phyloP scores from a whole-genome alignment of 305 asterid species.

The Striga hermonthica region DNA sequence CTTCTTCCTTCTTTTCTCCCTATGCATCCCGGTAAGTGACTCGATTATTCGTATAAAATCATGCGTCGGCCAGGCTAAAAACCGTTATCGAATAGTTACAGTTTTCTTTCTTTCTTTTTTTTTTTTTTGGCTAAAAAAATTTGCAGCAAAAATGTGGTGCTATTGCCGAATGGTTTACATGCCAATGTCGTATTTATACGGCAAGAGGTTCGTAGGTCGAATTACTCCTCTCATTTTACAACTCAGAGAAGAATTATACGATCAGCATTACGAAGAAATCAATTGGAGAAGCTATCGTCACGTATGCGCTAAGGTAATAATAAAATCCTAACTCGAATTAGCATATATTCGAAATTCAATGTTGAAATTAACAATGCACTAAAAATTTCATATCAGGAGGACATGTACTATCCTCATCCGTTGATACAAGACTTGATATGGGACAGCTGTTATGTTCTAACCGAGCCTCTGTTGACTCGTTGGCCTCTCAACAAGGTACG shows the following conservation, averaged over 20 bases:
- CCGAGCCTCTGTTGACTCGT: conserved; percentile 64
- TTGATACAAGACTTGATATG: conserved; percentile 60
- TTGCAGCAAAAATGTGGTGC: conserved; percentile 78
- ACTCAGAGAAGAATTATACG: conserved; percentile 59
- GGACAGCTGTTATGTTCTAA: conserved; percentile 54
- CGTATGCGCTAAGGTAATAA: conserved; percentile 62
- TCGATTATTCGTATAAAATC: background rate
- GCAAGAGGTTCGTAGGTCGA: conserved; percentile 67
- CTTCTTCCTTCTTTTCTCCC: conserved; percentile 75
- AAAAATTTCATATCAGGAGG: conserved; percentile 46
- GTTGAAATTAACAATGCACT: background rate
- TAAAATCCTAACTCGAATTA: background rate
- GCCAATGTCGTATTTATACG: conserved; percentile 79
- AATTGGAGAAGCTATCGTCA: conserved; percentile 58
- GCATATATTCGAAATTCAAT: no score
- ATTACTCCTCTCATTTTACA: conserved; percentile 59
- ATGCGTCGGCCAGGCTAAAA: background rate
- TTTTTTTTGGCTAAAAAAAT: background rate
- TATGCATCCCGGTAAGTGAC: conserved; percentile 57
- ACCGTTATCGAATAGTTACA: no score
- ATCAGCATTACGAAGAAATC: conserved; percentile 50
- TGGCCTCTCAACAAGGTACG: conserved; percentile 73
- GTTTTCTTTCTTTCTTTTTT: background rate
- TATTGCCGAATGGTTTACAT: conserved; percentile 64
- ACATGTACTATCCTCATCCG: conserved; percentile 75